A percentile compares a stretch with the other conserved stretches of the same genome.
These are phyloP conservation scores for Mesembryanthemum crystallinum DNA, from an alignment of 148 eudicot genomes.

Conservation along the genomic window DNA sequence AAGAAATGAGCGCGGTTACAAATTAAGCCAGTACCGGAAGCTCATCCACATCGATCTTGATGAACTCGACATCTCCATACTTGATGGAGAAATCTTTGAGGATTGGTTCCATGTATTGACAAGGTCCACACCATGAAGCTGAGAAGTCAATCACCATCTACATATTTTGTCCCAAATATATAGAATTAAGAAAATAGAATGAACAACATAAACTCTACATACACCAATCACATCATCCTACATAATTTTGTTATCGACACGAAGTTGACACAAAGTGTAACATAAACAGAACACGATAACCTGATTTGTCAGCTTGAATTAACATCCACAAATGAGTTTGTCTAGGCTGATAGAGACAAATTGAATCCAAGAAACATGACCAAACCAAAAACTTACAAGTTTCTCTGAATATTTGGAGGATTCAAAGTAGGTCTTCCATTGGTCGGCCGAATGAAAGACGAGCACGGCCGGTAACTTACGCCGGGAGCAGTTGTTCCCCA, in stretches of 20 bases:
- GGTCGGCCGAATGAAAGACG: slow-evolving; percentile 23
- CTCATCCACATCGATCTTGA: slow-evolving; percentile 90
- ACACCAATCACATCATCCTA: no score
- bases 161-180: no score
- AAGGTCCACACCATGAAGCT: slow-evolving; percentile 91
- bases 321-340: background rate
- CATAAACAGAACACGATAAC: no score
- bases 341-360: no score
- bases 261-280: no score
- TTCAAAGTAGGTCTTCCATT: slow-evolving; percentile 30
- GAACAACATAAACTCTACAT: no score
- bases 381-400: slow-evolving; percentile 36
- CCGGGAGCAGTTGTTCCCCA: slow-evolving; percentile 24
- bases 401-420: slow-evolving; percentile 37
- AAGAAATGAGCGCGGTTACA: background rate
- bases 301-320: no score
- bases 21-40: slow-evolving; percentile 40
- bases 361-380: background rate
- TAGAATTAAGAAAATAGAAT: no score
- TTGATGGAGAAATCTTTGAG: slow-evolving; percentile 56
- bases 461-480: slow-evolving; percentile 6
- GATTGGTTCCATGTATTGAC: slow-evolving; percentile 58
- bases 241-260: no score
- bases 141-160: slow-evolving; percentile 57
- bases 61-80: slow-evolving; percentile 61